A percentile compares a stretch with the other conserved stretches of the same genome.
phyloP scores from a whole-genome alignment of 768 basidiomycete genomes.

The Leucosporidium creatinivorum region DNA sequence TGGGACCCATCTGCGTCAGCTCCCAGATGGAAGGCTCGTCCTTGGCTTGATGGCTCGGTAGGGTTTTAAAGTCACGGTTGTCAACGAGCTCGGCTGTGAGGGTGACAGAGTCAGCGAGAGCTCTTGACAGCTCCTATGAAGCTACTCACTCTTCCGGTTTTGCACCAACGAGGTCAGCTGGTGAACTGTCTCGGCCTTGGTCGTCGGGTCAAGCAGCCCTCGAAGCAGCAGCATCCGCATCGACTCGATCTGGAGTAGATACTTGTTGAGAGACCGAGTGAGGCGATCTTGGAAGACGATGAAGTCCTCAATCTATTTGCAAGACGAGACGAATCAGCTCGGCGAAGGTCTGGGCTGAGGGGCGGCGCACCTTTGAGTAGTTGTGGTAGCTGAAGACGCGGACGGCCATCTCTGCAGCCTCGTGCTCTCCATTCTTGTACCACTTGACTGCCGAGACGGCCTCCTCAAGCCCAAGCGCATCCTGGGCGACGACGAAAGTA shows the following conservation, averaged over 20 bases:
- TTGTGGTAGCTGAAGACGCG: conserved; percentile 38
- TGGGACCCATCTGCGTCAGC: conserved; percentile 62
- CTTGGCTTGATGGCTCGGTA: conserved; percentile 69
- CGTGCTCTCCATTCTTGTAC: conserved; percentile 9
- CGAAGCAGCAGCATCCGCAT: conserved; percentile 73
- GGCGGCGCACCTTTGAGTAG: conserved; percentile 60
- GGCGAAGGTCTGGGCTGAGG: conserved; percentile 57
- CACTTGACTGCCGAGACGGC: conserved; percentile 13
- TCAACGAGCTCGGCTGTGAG: conserved; percentile 56
- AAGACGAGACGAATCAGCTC: conserved; percentile 77
- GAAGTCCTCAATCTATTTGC: conserved; percentile 61
- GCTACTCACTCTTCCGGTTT: not conserved
- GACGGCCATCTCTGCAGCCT: conserved; percentile 23
- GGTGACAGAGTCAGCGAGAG: conserved; percentile 37
- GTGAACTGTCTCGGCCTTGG: not conserved
- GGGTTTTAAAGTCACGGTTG: conserved; percentile 74
- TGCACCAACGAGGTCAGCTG: not conserved
- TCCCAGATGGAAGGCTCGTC: conserved; percentile 52
- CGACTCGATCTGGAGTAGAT: conserved; percentile 59
- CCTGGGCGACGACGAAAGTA: conserved; percentile 73
- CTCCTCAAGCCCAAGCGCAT: conserved; percentile 72
- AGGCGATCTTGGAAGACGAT: conserved; percentile 69
- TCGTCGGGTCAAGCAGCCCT: conserved; percentile 45
- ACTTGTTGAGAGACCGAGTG: conserved; percentile 42
- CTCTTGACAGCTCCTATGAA: not conserved